These are phyloP conservation scores for Citrus trifoliata DNA, from an alignment of 345 rosid genomes.

Conservation along the genomic window DNA sequence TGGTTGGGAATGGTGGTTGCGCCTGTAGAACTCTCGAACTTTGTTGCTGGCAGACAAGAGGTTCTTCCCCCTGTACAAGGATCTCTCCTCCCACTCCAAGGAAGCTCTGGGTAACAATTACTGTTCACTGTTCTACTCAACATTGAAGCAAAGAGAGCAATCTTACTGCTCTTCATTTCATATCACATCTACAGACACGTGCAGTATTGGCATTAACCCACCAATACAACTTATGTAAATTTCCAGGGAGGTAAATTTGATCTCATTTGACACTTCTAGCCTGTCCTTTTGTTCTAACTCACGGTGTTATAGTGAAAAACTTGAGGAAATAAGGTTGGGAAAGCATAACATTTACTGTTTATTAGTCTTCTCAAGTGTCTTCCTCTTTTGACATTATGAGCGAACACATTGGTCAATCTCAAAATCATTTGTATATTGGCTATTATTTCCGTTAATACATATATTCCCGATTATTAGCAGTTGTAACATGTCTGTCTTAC, in stretches of 20 bases:
- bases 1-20: slow-evolving; percentile 87
- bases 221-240: slow-evolving; percentile 18
- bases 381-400: neutral
- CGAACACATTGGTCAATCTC: slow-evolving; percentile 4
- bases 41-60: slow-evolving; percentile 60
- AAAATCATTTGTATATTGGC: slow-evolving; percentile 21
- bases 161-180: slow-evolving; percentile 9
- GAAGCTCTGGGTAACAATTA: slow-evolving; percentile 20
- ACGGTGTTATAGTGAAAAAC: slow-evolving; percentile 2
- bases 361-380: neutral
- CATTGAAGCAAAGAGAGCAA: neutral
- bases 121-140: slow-evolving; percentile 5
- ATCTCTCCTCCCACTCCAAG: slow-evolving; percentile 51
- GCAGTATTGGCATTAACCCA: slow-evolving; percentile 6
- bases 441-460: slow-evolving; percentile 17
- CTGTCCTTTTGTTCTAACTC: slow-evolving; percentile 3
- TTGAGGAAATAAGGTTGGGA: slow-evolving; percentile 8
- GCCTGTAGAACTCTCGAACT: slow-evolving; percentile 65
- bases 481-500: slow-evolving; percentile 16
- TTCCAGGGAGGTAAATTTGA: slow-evolving; percentile 26
- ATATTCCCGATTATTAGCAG: neutral
- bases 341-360: slow-evolving; percentile 15
- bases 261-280: slow-evolving; percentile 11
- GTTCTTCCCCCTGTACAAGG: slow-evolving; percentile 50
- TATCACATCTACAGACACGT: neutral